Evolutionary conservation across 2,329 filamentous ascomycete genomes (phyloP).

Genomic region (Fusarium stilboides): DNA sequence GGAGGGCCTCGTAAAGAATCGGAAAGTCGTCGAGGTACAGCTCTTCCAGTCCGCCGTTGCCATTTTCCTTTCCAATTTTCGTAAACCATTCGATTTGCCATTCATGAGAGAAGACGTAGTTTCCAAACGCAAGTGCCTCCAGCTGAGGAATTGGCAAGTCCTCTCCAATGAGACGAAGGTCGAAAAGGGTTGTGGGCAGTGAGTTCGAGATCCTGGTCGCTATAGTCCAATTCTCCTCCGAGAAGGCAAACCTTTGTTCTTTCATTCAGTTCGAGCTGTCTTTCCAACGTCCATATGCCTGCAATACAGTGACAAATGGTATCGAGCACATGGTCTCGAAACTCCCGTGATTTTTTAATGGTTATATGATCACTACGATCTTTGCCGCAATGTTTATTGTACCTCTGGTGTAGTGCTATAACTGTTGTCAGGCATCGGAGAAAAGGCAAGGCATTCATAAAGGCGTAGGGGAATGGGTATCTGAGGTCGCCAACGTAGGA

Average conservation of each 20-base stretch:
- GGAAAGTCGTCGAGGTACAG: conserved; percentile 62
- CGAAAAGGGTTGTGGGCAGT: conserved; percentile 3
- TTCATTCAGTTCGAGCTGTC: conserved; percentile 21
- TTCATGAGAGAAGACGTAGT: conserved; percentile 60
- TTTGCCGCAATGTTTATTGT: conserved; percentile 23
- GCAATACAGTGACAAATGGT: conserved; percentile 34
- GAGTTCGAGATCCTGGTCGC: not conserved
- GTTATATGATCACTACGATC: fast-evolving
- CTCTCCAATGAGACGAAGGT: conserved; percentile 48
- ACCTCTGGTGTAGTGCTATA: conserved; percentile 11
- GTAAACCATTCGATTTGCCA: conserved; percentile 64
- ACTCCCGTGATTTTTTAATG: conserved; percentile 15
- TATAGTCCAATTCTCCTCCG: not conserved
- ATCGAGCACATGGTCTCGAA: conserved; percentile 33
- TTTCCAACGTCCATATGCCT: conserved; percentile 28
- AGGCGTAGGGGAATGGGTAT: not conserved
- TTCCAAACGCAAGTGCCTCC: conserved; percentile 57
- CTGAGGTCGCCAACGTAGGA: not conserved
- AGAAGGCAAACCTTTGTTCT: not conserved
- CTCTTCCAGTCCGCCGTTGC: conserved; percentile 50
- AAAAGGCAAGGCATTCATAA: conserved; percentile 21
- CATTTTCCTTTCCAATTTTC: conserved; percentile 49
- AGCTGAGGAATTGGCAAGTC: conserved; percentile 55
- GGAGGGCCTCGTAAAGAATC: conserved; percentile 47
- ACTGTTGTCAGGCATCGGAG: not conserved